Conservation (phyloP, 306 rosid species). For the Vigna hirtella region DNA sequence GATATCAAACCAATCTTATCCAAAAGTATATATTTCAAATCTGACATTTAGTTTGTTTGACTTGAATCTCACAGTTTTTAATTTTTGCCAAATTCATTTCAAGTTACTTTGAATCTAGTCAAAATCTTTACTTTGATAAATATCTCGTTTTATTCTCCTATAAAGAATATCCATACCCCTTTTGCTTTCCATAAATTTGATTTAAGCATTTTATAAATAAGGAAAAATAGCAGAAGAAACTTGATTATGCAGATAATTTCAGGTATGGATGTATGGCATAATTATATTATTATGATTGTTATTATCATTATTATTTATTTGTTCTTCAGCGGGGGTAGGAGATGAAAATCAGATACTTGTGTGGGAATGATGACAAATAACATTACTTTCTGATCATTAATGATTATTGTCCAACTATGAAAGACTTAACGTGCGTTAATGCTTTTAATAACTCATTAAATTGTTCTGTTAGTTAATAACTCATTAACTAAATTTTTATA, state of each 20-base stretch:
- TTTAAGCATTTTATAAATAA: not conserved
- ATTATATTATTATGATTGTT: not conserved
- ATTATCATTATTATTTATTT: not conserved
- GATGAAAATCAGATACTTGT: conserved; percentile 9
- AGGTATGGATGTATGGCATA: too few relatives aligned
- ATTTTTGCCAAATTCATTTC: not conserved
- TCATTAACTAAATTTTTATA: too few relatives aligned
- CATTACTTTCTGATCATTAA: not conserved
- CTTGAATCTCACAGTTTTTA: not conserved
- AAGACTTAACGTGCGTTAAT: not conserved
- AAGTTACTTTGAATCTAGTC: conserved; percentile 7
- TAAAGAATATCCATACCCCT: not conserved
- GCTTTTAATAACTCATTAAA: too few relatives aligned
- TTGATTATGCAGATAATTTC: not conserved
- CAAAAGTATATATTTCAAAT: not conserved
- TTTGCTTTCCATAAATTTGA: not conserved
- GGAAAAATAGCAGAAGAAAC: not conserved
- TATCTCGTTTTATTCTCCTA: not conserved
- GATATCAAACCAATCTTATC: not conserved
- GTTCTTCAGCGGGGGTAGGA: conserved; percentile 11
- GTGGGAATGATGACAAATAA: conserved; percentile 6
- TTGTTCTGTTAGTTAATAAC: too few relatives aligned
- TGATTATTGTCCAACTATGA: not conserved
- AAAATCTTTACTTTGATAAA: not conserved
- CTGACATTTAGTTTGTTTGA: not conserved